A percentile compares a stretch with the other conserved stretches of the same genome.
phyloP scores from a whole-genome alignment of 768 basidiomycete genomes.

The Punctularia strigosozonata region DNA sequence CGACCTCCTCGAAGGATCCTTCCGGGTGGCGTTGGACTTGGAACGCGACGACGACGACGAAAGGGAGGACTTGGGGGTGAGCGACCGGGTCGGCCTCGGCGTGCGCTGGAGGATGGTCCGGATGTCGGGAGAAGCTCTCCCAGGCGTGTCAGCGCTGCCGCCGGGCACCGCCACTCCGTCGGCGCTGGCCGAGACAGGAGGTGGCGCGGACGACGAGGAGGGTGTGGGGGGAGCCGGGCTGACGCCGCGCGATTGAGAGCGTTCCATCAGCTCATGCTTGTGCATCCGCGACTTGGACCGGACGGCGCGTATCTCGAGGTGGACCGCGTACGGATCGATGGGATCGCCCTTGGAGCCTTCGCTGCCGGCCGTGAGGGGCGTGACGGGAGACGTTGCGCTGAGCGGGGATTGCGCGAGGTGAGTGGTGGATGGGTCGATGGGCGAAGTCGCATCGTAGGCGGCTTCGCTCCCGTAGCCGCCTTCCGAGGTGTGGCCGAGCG shows the following conservation, averaged over 20 bases:
- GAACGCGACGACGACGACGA: neutral
- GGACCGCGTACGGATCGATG: slow-evolving; percentile 2
- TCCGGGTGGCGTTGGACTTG: neutral
- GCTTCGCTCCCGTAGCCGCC: neutral
- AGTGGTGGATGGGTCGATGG: neutral
- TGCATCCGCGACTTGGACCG: slow-evolving; percentile 1
- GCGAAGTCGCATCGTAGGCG: neutral
- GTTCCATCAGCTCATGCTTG: neutral
- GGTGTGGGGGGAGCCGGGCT: neutral
- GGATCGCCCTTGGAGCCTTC: slow-evolving; percentile 15
- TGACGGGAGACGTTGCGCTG: slow-evolving; percentile 17
- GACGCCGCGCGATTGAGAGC: neutral
- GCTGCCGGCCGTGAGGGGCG: slow-evolving; percentile 15
- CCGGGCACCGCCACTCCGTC: neutral
- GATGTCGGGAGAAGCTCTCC: slow-evolving; percentile 24
- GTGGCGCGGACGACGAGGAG: neutral
- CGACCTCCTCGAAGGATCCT: neutral
- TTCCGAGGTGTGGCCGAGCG: too few species aligned
- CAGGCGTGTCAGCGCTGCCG: slow-evolving; percentile 10
- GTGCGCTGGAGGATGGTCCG: slow-evolving; percentile 18
- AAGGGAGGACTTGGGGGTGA: neutral
- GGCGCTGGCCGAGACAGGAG: neutral
- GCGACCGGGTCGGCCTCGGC: slow-evolving; percentile 12
- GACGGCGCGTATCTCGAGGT: slow-evolving; percentile 5
- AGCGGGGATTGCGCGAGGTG: slow-evolving; percentile 2